Base-by-base conservation (phyloP, 441 rosid species). In the California macrophylla region DNA sequence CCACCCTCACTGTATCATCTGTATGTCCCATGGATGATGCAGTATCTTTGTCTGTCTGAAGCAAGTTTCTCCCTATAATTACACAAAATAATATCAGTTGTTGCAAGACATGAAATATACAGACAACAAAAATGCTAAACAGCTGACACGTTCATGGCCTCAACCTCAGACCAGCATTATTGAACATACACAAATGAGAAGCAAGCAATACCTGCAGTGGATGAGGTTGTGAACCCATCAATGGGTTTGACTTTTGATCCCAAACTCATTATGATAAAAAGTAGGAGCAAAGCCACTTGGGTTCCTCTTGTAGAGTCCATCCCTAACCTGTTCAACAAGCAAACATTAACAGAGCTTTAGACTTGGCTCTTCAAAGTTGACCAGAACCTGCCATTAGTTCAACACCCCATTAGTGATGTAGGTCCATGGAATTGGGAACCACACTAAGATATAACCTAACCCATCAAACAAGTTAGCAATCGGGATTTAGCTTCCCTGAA, bases 1-100 rank as follows among this genome's bases (percentile, higher is more conserved):
- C 95, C 15, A 80, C 79, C 62, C 95, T 83, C 36, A 72, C 82
- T 0, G 95, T 89, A 24, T 78, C 77, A 67, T 85, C 89, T 10
- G 71, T 24, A 3, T 74, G 74, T 24, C 23, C 60, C 12, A 40
- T 4, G 18, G 75, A 4, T 6, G 64, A 72, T 25, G 82, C 9
- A 12, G 25, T 71, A 0, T 23, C 76, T 72, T 79, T 72, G 66
- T 72, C 66, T 58, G 58, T 70, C 72, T 74, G 81, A 56, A 70
- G 66, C 66, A 78, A 71, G 71, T 66, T 28, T 21, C 56, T 47
- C 2, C 21, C 56, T 32, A n/a, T 32, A 9, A 32, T 32, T 47
- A 42, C 18, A 40, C 15, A 56, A 21, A 56, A 7, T 28, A 56
- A 56, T 7, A 56, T 56, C 28, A 56, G 26, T 56, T 21, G 56